phyloP scores from a whole-genome alignment of 2,329 filamentous ascomycete genomes.

The Beauveria australis region DNA sequence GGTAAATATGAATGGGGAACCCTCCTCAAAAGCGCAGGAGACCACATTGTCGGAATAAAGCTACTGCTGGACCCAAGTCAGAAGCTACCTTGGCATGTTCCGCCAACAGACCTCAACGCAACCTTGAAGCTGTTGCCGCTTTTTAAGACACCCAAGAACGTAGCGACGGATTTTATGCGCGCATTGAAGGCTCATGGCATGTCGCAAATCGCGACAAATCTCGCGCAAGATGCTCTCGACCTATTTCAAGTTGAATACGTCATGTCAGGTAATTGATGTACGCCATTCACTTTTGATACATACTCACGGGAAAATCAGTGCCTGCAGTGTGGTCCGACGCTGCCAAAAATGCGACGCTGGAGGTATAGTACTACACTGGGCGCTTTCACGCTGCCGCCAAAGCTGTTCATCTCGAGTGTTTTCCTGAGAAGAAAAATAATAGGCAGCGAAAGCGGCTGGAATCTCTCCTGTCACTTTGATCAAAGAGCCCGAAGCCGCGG shows the following conservation, averaged over 20 bases:
- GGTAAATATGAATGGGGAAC: constrained; percentile 13
- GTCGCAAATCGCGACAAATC: constrained; percentile 10
- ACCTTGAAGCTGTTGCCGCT: constrained; percentile 10
- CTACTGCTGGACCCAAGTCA: constrained; percentile 15
- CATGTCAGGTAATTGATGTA: constrained; percentile 11
- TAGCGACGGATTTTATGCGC: constrained; percentile 15
- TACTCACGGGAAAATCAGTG: constrained; percentile 3
- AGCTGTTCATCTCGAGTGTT: neutral
- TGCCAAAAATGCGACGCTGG: constrained; percentile 13
- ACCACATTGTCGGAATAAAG: constrained; percentile 15
- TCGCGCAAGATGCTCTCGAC: constrained; percentile 9
- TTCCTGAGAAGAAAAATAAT: neutral
- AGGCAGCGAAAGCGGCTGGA: constrained; percentile 14
- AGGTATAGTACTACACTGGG: constrained; percentile 4
- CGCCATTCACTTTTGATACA: neutral
- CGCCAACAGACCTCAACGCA: neutral
- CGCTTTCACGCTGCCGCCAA: too few relatives aligned
- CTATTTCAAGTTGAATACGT: constrained; percentile 14
- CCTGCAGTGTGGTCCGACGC: constrained; percentile 16
- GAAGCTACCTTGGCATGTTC: constrained; percentile 12
- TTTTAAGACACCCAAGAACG: constrained; percentile 9
- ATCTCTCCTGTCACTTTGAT: constrained; percentile 13
- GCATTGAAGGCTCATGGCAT: constrained; percentile 14
- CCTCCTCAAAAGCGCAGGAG: neutral
- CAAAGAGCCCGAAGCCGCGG: constrained; percentile 16